Base-by-base conservation (phyloP, 192 early-diverging fungal genomes). In the Mortierella claussenii region DNA sequence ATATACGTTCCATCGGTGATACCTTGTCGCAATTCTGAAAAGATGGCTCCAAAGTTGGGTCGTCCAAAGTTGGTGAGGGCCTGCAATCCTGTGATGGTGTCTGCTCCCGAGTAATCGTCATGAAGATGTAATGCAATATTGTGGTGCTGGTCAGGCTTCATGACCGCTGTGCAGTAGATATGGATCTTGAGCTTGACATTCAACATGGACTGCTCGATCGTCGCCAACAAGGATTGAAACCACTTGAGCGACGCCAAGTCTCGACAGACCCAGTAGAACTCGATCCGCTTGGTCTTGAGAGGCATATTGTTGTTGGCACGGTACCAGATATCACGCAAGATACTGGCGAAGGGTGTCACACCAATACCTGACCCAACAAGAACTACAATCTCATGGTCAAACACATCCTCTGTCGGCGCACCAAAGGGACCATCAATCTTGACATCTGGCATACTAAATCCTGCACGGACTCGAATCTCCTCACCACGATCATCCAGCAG, bases 351-450 rank as follows among this genome's bases (percentile, higher is more conserved):
- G 6, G 91, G 91, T 3, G 91, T 93, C 2, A 91, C 90, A 60
- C 91, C 91, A 49, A 93, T 91, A 55, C 91, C 91, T 31, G 85
- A 88, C 10, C 83, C 90, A n/a, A 93, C 76, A 31, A 91, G 69
- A 17, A 93, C 61, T 0, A 85, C 80, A 65, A 86, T 82, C 71
- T 91, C 85, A 60, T 91, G 89, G 68, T 88, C 81, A 78, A 90
- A 91, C 53, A 91, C 85, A 79, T 93, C 89, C 70, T 93, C 89
- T 17, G 89, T 87, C 28, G 91, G 88, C 8, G 92, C 91, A 24
- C 94, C 92, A 81, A 87, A 95, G 12, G 94, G 90, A 15, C 94
- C 94, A 65, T 95, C 94, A 30, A 94, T 68, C 64, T 71, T 68
- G 64, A 95, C 82, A 17, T 24, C 51, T 37, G 92, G 92, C 62